Base-by-base conservation (phyloP, 1,284 basidiomycete species). In the Ceratobasidium sp. region DNA sequence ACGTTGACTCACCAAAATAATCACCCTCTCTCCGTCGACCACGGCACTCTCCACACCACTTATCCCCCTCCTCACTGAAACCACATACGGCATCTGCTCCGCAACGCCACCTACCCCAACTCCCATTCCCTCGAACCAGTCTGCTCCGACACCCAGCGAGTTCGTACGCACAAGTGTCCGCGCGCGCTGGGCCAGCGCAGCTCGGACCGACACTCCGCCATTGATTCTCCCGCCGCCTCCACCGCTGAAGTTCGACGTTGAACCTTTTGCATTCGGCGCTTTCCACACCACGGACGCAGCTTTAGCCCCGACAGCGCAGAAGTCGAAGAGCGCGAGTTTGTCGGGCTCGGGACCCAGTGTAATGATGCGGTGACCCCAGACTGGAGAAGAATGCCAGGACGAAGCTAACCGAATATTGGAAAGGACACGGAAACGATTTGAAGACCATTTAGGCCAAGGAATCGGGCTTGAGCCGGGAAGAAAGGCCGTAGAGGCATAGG, bases 281-380 rank as follows among this genome's bases (percentile, higher is more conserved):
- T 54, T 56, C 66, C 66, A 69, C 13, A 69, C 66, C 13, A 41
- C 37, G 16, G 53, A 56, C 1, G 43, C 53, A 14, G 53, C 53
- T 4, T 46, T 54, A 9, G 41, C 66, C 9, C 66, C 66, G n/a
- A 69, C 49, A 41, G 66, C 22, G 27, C 66, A 54, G 24, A 69
- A 69, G n/a, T 69, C 66, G 19, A 69, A 69, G 7, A 69, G n/a
- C 49, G 51, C 19, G 13, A 69, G 2, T 39, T 69, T 39, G 13
- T 56, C 66, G 6, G 39, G 53, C 31, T 58, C 66, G 9, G 53
- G 51, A 4, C 66, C 66, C 4, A 69, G 29, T 43, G 51, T 39
- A 19, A 69, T 39, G n/a, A 69, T 56, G n/a, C 66, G 66, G 24
- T 58, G 34, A 8, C 66, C 66, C 66, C 66, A 69, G 31, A 69